Base-by-base conservation (phyloP, 2,329 filamentous ascomycete species). In the Calonectria pseudoturangicola region DNA sequence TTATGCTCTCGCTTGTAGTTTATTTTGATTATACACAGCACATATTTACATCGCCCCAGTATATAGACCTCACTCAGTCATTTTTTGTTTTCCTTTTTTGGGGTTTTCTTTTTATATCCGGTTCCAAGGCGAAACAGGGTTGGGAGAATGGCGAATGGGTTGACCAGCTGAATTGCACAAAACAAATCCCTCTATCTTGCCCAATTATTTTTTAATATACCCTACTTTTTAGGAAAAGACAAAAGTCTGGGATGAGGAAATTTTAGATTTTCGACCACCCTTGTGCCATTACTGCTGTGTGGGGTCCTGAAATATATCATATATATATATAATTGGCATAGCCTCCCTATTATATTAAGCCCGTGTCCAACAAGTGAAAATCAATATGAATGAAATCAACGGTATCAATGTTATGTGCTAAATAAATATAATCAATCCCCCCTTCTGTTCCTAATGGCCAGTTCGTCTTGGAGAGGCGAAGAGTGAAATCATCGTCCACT, bases 401-500 rank as follows among this genome's bases (percentile, higher is more conserved):
- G 10, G 6, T 33, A 18, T 54, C 30, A 8, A 30, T 54, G 50
- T 13, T n/a, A 33, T 54, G 16, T 60, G 33, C 63, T 64, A 62
- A 69, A 50, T 63, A 54, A 47, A 71, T 27, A 68, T 36, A 18
- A 63, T 27, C n/a, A 51, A 51, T 33, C 13, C 21, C 15, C 51
- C 48, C 41, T 69, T 50, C 56, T 67, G 16, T 28, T 43, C n/a
- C 10, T 45, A 28, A 56, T 56, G n/a, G 27, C 75, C 39, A 77
- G 13, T 27, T 27, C 16, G 4, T 4, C 25, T 10, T 25, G 10
- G n/a, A 33, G 36, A n/a, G n/a, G n/a, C 21, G 41, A 8, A 5
- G 1, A 10, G 28, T 1, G 16, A 64, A 27, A 43, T 58, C 58
- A 66, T 48, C 76, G 71, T 48, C 73, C 74, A 13, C 66, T 78